Percentiles rank a stretch among this genome's conserved stretches.
These are phyloP conservation scores for Polyporus tsugae DNA, from an alignment of 1,284 basidiomycete genomes.

Conservation along the genomic window DNA sequence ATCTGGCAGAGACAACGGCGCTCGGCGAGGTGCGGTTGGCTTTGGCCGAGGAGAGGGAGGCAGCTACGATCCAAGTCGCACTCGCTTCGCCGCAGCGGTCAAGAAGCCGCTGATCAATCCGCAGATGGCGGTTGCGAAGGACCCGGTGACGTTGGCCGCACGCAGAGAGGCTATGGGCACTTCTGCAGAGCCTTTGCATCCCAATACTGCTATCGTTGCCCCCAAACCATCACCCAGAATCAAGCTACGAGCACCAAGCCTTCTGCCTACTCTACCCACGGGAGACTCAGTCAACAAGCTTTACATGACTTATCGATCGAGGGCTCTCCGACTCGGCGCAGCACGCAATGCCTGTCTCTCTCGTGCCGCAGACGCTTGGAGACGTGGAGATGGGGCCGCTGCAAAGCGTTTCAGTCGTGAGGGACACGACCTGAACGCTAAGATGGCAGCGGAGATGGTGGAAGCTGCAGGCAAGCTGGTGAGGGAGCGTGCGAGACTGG, in stretches of 20 bases:
- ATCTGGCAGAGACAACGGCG: slow-evolving; percentile 46
- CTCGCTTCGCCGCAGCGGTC: slow-evolving; percentile 85
- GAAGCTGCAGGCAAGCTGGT: slow-evolving; percentile 84
- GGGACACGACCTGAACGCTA: slow-evolving; percentile 91
- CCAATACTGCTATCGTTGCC: slow-evolving; percentile 75
- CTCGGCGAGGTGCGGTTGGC: slow-evolving; percentile 50
- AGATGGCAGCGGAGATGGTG: slow-evolving; percentile 87
- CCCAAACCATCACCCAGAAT: slow-evolving; percentile 87
- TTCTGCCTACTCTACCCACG: slow-evolving; percentile 90
- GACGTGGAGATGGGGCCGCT: slow-evolving; percentile 92
- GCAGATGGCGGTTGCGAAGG: slow-evolving; percentile 42
- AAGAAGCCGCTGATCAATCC: slow-evolving; percentile 62
- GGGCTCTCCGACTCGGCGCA: slow-evolving; percentile 90
- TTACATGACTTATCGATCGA: slow-evolving; percentile 81
- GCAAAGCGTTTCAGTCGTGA: slow-evolving; percentile 94
- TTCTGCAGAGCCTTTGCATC: slow-evolving; percentile 67
- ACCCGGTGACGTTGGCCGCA: slow-evolving; percentile 50
- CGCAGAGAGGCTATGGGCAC: slow-evolving; percentile 64
- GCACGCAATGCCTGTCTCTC: slow-evolving; percentile 95
- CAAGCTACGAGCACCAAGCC: slow-evolving; percentile 81
- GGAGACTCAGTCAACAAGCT: slow-evolving; percentile 81
- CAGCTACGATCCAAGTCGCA: slow-evolving; percentile 79
- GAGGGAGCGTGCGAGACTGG: slow-evolving; percentile 77
- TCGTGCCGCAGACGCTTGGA: slow-evolving; percentile 94
- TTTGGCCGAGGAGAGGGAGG: slow-evolving; percentile 50